These are phyloP conservation scores for Pseudozyma hubeiensis DNA, from an alignment of 1,284 basidiomycete species.

Conservation along the genomic window DNA sequence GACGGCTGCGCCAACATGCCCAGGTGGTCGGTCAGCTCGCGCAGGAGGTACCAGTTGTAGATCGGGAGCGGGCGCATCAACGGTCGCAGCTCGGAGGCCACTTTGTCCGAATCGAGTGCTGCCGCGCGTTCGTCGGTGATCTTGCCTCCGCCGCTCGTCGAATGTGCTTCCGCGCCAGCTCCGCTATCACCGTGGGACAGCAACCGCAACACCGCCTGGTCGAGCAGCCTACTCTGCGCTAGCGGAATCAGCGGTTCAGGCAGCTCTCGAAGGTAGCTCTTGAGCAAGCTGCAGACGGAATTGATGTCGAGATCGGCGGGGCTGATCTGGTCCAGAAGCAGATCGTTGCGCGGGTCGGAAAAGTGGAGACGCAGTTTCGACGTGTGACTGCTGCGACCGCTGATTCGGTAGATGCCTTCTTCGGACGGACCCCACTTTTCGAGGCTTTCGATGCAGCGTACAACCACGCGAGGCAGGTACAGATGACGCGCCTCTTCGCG, in stretches of 20 bases:
- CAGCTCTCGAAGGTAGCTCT: constrained; percentile 63
- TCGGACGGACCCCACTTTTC: constrained; percentile 62
- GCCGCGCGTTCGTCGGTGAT: constrained; percentile 16
- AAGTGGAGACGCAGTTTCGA: constrained; percentile 54
- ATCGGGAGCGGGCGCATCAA: constrained; percentile 46
- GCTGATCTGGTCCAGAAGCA: constrained; percentile 53
- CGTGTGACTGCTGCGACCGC: constrained; percentile 63
- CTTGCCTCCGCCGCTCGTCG: constrained; percentile 6
- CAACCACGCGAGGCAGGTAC: constrained; percentile 58
- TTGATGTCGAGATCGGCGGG: constrained; percentile 66
- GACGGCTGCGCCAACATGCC: constrained; percentile 36
- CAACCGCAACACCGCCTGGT: constrained; percentile 25
- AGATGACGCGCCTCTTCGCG: constrained; percentile 49
- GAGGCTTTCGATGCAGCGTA: constrained; percentile 62
- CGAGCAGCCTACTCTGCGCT: constrained; percentile 24
- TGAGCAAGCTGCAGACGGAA: constrained; percentile 65
- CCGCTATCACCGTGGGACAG: constrained; percentile 6
- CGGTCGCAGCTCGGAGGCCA: constrained; percentile 23
- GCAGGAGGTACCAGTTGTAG: constrained; percentile 64
- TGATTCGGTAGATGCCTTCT: constrained; percentile 66
- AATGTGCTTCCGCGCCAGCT: neutral
- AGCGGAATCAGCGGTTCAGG: constrained; percentile 54
- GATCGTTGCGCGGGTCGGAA: constrained; percentile 47
- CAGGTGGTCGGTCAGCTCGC: constrained; percentile 60
- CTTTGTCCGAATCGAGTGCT: constrained; percentile 5